Percentiles rank a stretch among this genome's conserved stretches.
These are phyloP conservation scores for Alternaria rosae DNA, from an alignment of 2,329 filamentous ascomycete genomes.

Conservation along the genomic window DNA sequence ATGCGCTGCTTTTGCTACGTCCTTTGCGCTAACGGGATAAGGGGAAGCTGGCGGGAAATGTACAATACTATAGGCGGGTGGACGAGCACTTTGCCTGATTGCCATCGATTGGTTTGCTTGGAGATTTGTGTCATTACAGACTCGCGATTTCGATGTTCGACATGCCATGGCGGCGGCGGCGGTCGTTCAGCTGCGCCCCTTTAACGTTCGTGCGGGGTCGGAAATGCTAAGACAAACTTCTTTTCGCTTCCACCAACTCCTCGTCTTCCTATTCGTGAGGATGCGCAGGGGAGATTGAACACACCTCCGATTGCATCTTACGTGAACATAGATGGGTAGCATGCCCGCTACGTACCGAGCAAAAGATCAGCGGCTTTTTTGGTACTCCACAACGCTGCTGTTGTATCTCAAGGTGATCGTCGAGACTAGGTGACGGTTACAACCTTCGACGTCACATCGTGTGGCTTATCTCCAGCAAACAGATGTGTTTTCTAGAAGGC, in stretches of 20 bases:
- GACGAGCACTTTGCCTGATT: not conserved
- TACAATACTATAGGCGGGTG: not conserved
- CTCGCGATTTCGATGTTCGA: not conserved
- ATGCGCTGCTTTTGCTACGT: slow-evolving; percentile 1
- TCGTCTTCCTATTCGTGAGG: not conserved
- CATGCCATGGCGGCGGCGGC: not conserved
- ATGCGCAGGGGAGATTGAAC: not conserved
- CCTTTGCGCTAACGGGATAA: not conserved
- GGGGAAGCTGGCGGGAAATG: not conserved
- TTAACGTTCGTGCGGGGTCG: not conserved
- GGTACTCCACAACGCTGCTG: not conserved
- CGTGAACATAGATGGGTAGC: not conserved
- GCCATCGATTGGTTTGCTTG: not conserved
- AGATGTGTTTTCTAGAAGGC: slow-evolving; percentile 2
- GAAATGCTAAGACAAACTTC: not conserved
- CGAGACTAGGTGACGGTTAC: not conserved
- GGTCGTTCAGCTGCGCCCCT: not conserved
- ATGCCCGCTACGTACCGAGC: not conserved
- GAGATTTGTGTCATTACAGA: not conserved
- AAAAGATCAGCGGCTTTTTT: not conserved
- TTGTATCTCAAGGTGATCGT: not conserved
- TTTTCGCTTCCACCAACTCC: not conserved
- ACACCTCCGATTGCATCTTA: not conserved
- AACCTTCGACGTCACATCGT: not conserved
- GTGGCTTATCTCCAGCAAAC: not conserved